Evolutionary conservation across 2,329 filamentous ascomycete species (phyloP).

Genomic region (Fusarium chaquense): DNA sequence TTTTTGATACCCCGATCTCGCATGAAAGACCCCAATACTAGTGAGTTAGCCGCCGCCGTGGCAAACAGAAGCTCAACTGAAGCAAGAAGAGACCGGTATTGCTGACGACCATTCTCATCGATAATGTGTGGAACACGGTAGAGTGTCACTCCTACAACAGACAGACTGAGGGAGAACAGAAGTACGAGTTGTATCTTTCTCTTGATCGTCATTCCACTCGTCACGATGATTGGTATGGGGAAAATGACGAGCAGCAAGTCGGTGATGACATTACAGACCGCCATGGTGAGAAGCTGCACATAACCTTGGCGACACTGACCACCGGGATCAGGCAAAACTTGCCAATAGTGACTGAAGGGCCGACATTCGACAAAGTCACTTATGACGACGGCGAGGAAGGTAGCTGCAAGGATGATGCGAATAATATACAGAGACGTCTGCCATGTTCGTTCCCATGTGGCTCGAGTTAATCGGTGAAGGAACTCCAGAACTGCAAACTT

Average conservation of each 20-base stretch:
- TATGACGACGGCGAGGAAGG: slow-evolving; percentile 83
- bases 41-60: slow-evolving; percentile 85
- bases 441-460: slow-evolving; percentile 84
- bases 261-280: slow-evolving; percentile 87
- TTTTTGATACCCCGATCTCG: slow-evolving; percentile 93
- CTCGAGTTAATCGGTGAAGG: slow-evolving; percentile 84
- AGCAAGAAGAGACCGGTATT: slow-evolving; percentile 88
- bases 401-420: slow-evolving; percentile 79
- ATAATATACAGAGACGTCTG: slow-evolving; percentile 77
- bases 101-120: slow-evolving; percentile 76
- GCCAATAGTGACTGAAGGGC: slow-evolving; percentile 80
- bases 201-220: slow-evolving; percentile 79
- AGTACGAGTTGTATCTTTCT: slow-evolving; percentile 83
- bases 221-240: slow-evolving; percentile 87
- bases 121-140: slow-evolving; percentile 87
- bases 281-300: slow-evolving; percentile 89
- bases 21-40: slow-evolving; percentile 93
- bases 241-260: slow-evolving; percentile 89
- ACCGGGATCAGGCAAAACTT: slow-evolving; percentile 87
- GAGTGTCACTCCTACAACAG: slow-evolving; percentile 81
- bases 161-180: slow-evolving; percentile 86
- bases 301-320: slow-evolving; percentile 87
- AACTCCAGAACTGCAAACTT: slow-evolving; percentile 94
- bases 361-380: slow-evolving; percentile 87
- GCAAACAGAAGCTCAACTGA: slow-evolving; percentile 92